Base-by-base conservation (phyloP, 192 early-diverging fungal genomes). In the Neocallimastix lanati region DNA sequence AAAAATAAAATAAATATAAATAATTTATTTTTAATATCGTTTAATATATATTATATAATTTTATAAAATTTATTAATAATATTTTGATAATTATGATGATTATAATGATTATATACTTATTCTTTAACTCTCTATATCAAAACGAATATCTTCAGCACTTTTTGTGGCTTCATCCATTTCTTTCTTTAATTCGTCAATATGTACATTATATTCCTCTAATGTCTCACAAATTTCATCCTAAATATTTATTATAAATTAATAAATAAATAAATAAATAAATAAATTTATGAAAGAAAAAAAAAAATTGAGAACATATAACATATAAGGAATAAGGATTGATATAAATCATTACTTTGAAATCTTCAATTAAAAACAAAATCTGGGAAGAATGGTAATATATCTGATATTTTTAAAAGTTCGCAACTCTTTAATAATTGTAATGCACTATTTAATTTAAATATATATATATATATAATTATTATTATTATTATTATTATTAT, bases 161-260 rank as follows among this genome's bases (percentile, higher is more conserved):
- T 89, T 90, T 4, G 95, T 95, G 4, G 96, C 93, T 81, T 99
- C 98, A 77, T 98, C 96, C 95, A 99, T 96, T 76, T 97, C 95
- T 29, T 82, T 81, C 78, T 95, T 94, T 79, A 99, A 87, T 33
- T 93, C 89, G 36, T 97, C 91, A 78, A 98, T 94, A 79, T 96
- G 91, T 28, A 87, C 83, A 82, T 96, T 97, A 83, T 98, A 98
- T 76, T 96, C 92, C 79, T 97, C 94, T 15, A 99, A 85, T 11
- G 97, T 96, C 11, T 85, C 79, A 82, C 93, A 94, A 25, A 99
- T 93, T 78, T 99, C 98, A 35, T 95, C 93, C 84, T 86, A 77
- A 14, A 33, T 25, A 35, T 33, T 38, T 12, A 28, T 28, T 76
- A 18, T n/a, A 25, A 18, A 28, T 14, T 38, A 12, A 50, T 0